Evolutionary conservation across 2,329 filamentous ascomycete genomes (phyloP).

Genomic region (Colletotrichum trifolii): DNA sequence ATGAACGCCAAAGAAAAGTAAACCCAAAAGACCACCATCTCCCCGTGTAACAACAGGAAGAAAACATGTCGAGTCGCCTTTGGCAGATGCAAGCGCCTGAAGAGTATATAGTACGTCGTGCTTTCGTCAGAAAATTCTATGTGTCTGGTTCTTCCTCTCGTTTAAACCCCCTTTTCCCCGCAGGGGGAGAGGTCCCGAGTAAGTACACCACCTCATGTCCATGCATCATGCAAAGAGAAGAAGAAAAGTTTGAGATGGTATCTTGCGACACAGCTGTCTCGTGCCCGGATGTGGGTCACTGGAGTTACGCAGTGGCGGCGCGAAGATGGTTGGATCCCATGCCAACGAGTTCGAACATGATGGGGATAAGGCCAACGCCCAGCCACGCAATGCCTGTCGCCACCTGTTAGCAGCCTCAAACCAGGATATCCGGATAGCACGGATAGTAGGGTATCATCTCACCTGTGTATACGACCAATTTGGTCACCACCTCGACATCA

Average conservation of each 20-base stretch:
- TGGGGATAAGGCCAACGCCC: constrained; percentile 78
- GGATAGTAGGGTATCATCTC: constrained; percentile 46
- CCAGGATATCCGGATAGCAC: constrained; percentile 22
- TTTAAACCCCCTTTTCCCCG: not conserved
- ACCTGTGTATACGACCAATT: constrained; percentile 94
- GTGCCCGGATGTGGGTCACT: no score
- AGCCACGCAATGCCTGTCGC: constrained; percentile 82
- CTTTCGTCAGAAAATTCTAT: constrained; percentile 29
- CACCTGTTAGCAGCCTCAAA: constrained; percentile 31
- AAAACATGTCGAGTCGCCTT: constrained; percentile 11
- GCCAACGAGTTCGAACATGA: constrained; percentile 74
- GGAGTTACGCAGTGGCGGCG: constrained; percentile 17
- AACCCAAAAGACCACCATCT: not conserved
- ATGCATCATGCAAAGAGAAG: constrained; percentile 28
- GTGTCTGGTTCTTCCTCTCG: constrained; percentile 6
- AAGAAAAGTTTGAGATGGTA: not conserved
- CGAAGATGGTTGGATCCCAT: constrained; percentile 57
- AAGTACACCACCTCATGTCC: constrained; percentile 7
- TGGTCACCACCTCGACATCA: constrained; percentile 98
- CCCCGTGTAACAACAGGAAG: not conserved
- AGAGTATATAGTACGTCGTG: constrained; percentile 31
- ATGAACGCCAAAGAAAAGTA: constrained; percentile 6
- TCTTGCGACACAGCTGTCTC: not conserved
- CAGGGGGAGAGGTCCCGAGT: not conserved
- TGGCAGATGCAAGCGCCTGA: constrained; percentile 26